These are phyloP conservation scores for Podila horticola DNA, from an alignment of 192 early-diverging fungal genomes.

Conservation along the genomic window DNA sequence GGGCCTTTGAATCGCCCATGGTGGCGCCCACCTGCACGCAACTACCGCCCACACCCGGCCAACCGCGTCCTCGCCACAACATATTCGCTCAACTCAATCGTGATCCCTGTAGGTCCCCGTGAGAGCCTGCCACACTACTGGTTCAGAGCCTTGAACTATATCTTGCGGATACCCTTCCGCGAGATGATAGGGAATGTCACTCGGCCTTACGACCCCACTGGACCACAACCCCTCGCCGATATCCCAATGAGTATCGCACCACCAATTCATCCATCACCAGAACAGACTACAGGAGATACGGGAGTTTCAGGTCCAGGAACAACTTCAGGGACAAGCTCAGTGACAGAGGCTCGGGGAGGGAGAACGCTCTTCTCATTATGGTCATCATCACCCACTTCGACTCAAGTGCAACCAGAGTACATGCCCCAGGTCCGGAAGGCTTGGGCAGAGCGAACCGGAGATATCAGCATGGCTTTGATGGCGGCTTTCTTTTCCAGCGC, in stretches of 20 bases:
- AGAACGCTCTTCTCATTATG: neutral
- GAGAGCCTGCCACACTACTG: constrained; percentile 33
- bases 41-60: constrained; percentile 34
- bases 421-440: constrained; percentile 30
- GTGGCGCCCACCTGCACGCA: constrained; percentile 42
- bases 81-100: neutral
- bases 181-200: constrained; percentile 33
- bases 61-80: constrained; percentile 12
- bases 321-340: neutral
- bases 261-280: constrained; percentile 3
- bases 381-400: neutral
- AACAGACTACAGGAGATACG: neutral
- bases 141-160: constrained; percentile 19
- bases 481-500: constrained; percentile 29
- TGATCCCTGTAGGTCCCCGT: neutral
- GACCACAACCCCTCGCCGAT: constrained; percentile 19
- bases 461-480: constrained; percentile 33
- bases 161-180: constrained; percentile 46
- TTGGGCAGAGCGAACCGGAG: constrained; percentile 25
- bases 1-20: constrained; percentile 13
- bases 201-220: constrained; percentile 30
- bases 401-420: constrained; percentile 4
- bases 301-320: neutral
- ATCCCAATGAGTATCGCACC: constrained; percentile 16
- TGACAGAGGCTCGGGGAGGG: neutral